Percentiles rank a stretch among this genome's conserved stretches.
Evolutionary conservation across 2,329 filamentous ascomycete genomes (phyloP).

Genomic region (Phoma sp.): DNA sequence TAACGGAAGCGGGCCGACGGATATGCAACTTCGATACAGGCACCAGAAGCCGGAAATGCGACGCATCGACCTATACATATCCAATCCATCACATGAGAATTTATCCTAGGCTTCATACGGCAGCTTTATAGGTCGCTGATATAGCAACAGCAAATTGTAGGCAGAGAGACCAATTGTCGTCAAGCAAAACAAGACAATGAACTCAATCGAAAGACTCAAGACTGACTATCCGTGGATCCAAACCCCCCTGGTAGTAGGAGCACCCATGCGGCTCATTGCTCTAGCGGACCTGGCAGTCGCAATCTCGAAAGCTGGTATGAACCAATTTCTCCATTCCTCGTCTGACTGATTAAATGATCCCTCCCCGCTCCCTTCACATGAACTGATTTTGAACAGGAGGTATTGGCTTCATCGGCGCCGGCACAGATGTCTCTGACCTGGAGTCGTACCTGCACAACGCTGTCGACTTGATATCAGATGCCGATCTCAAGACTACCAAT

Average conservation of each 20-base stretch:
- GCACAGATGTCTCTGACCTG: slow-evolving; percentile 51
- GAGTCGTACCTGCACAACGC: slow-evolving; percentile 37
- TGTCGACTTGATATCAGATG: slow-evolving; percentile 27
- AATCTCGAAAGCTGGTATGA: slow-evolving; percentile 61
- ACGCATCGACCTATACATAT: not conserved
- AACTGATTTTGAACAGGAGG: slow-evolving; percentile 44
- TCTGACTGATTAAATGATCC: not conserved
- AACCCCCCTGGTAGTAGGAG: slow-evolving; percentile 65
- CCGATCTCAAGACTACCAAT: not conserved
- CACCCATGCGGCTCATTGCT: slow-evolving; percentile 73
- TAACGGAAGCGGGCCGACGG: slow-evolving; percentile 14
- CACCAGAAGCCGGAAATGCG: not conserved
- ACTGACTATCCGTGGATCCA: slow-evolving; percentile 65
- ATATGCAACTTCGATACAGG: slow-evolving; percentile 1
- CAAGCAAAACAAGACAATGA: slow-evolving; percentile 7
- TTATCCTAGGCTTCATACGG: too few species aligned
- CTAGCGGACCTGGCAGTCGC: slow-evolving; percentile 64
- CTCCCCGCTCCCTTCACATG: not conserved
- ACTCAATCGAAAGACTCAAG: slow-evolving; percentile 29
- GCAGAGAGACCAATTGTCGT: not conserved
- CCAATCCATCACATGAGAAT: not conserved
- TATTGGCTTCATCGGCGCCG: slow-evolving; percentile 57
- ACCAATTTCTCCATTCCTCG: not conserved
- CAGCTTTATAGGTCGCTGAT: too few species aligned
- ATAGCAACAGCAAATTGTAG: too few species aligned